phyloP scores from a whole-genome alignment of 257 asterid species.

The Vinca minor region DNA sequence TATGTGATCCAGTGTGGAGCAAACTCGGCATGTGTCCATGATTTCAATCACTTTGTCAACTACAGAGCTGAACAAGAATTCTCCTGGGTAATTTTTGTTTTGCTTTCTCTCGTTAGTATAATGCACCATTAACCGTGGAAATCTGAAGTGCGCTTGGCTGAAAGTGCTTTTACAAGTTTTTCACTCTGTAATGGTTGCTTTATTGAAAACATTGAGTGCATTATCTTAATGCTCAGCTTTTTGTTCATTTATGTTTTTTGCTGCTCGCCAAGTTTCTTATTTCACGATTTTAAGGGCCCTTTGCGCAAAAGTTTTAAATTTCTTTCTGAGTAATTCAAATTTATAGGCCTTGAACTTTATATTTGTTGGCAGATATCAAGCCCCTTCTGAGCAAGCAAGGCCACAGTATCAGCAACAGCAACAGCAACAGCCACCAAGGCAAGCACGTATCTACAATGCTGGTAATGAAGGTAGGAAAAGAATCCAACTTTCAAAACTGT shows the following conservation, averaged over 20 bases:
- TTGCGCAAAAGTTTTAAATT: not conserved
- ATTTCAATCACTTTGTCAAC: conserved; percentile 76
- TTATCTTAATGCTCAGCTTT: no score
- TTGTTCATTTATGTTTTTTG: no score
- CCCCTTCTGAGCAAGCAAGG: conserved; percentile 48
- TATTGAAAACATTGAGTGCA: not conserved
- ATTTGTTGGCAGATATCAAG: conserved; percentile 57
- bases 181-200: not conserved
- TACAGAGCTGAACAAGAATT: conserved; percentile 72
- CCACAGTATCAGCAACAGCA: conserved; percentile 50
- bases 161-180: not conserved
- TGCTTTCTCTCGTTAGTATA: not conserved
- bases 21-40: conserved; percentile 96
- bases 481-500: not conserved
- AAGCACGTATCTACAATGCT: conserved; percentile 40
- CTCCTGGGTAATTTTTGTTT: conserved; percentile 67
- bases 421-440: conserved; percentile 55
- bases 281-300: no score
- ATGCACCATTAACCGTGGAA: not conserved
- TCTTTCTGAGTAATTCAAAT: not conserved
- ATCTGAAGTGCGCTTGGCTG: no score
- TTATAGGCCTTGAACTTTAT: not conserved
- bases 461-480: conserved; percentile 53
- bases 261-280: no score
- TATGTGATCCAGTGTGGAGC: conserved; percentile 75